Conservation (phyloP, 2,329 filamentous ascomycete species). For the Claviceps africana region DNA sequence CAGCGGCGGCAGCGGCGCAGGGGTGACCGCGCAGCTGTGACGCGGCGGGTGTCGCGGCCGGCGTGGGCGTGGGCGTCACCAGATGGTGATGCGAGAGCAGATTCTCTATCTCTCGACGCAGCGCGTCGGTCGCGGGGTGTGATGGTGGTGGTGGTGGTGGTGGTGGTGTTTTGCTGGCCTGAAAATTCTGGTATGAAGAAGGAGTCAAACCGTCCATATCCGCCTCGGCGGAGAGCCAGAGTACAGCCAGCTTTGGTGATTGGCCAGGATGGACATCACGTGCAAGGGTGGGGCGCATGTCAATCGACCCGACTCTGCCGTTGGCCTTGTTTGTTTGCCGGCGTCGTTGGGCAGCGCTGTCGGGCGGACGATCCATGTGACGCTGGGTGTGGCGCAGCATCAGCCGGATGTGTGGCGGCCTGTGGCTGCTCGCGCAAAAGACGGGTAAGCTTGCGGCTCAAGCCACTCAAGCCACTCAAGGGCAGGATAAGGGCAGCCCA, state of each 20-base stretch:
- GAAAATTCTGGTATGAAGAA: slow-evolving; percentile 16
- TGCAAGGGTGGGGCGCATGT: not conserved
- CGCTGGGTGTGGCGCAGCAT: too few relatives aligned
- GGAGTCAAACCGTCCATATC: slow-evolving; percentile 6
- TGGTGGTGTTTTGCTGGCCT: slow-evolving; percentile 12
- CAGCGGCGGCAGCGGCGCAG: not conserved
- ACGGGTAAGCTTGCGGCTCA: too few relatives aligned
- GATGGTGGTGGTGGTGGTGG: slow-evolving; percentile 5
- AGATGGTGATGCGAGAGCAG: slow-evolving; percentile 2
- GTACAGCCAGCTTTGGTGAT: slow-evolving; percentile 4
- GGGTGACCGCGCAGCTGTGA: not conserved
- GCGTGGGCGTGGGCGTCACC: not conserved
- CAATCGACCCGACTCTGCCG: not conserved
- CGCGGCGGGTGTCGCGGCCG: not conserved
- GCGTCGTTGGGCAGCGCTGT: too few relatives aligned
- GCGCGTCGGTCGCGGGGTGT: slow-evolving; percentile 4
- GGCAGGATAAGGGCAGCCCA: too few relatives aligned
- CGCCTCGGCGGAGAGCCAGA: slow-evolving; percentile 7
- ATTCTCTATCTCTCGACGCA: slow-evolving; percentile 8
- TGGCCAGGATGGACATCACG: slow-evolving; percentile 1
- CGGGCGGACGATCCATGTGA: too few relatives aligned
- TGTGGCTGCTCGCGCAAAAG: too few relatives aligned
- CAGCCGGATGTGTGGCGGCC: too few relatives aligned
- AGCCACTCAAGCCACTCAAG: too few relatives aligned
- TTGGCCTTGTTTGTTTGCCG: too few relatives aligned